These are phyloP conservation scores for Beauveria sp. DNA, from an alignment of 2,329 filamentous ascomycete species.

Conservation along the genomic window DNA sequence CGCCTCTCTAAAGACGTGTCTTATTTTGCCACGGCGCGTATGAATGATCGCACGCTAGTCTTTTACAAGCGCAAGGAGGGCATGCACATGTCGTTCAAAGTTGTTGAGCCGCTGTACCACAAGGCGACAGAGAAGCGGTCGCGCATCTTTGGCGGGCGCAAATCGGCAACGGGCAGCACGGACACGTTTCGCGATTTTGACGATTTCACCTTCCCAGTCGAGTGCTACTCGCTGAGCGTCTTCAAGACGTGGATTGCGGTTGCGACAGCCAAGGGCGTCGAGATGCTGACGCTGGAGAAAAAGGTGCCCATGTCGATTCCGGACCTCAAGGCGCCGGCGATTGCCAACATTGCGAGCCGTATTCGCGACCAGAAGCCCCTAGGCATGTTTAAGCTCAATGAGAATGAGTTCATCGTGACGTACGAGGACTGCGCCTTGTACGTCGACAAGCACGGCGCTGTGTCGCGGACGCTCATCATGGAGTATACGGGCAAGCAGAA, in stretches of 20 bases:
- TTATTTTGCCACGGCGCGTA: slow-evolving; percentile 90
- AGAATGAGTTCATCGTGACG: slow-evolving; percentile 84
- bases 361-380: slow-evolving; percentile 78
- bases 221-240: slow-evolving; percentile 90
- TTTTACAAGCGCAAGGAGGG: slow-evolving; percentile 97
- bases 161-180: slow-evolving; percentile 60
- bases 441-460: slow-evolving; percentile 95
- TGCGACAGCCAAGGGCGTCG: slow-evolving; percentile 83
- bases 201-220: slow-evolving; percentile 95
- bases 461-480: slow-evolving; percentile 91
- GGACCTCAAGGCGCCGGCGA: slow-evolving; percentile 69
- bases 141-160: slow-evolving; percentile 55
- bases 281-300: slow-evolving; percentile 94
- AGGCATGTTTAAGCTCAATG: slow-evolving; percentile 92
- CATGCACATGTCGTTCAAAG: slow-evolving; percentile 89
- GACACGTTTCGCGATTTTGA: slow-evolving; percentile 98
- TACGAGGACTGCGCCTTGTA: slow-evolving; percentile 97
- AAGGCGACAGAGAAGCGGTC: slow-evolving; percentile 81
- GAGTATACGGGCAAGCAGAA: slow-evolving; percentile 89
- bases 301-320: slow-evolving; percentile 93
- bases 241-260: slow-evolving; percentile 94
- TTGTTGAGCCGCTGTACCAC: slow-evolving; percentile 90
- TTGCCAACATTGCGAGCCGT: slow-evolving; percentile 76
- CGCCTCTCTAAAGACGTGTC: slow-evolving; percentile 88
- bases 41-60: slow-evolving; percentile 92